These are phyloP conservation scores for Apiospora sp. DNA, from an alignment of 2,329 filamentous ascomycete genomes.

Conservation along the genomic window DNA sequence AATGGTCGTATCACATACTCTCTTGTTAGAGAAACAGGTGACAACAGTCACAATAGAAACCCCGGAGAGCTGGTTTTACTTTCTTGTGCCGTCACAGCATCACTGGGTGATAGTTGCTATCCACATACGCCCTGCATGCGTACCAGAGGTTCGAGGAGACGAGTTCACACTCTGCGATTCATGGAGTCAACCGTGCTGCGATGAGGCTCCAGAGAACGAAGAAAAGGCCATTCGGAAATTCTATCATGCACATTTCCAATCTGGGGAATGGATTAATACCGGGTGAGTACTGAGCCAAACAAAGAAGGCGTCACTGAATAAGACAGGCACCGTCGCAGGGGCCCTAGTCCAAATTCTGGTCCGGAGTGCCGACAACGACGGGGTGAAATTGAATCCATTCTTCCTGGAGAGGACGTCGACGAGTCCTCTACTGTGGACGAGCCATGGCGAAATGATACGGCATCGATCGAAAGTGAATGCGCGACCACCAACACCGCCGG, in stretches of 20 bases:
- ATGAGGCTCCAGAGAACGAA: neutral
- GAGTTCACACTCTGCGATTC: neutral
- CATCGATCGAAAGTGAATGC: neutral
- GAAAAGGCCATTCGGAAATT: neutral
- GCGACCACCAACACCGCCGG: neutral
- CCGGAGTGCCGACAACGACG: neutral
- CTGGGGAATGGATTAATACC: neutral
- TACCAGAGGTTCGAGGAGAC: neutral
- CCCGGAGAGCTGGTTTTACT: constrained; percentile 12
- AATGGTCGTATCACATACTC: neutral
- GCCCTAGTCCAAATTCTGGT: neutral
- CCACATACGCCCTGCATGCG: neutral
- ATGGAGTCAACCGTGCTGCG: neutral
- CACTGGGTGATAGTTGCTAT: neutral
- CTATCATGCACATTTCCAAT: neutral
- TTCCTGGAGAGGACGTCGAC: neutral
- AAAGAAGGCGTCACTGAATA: neutral
- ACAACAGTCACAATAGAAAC: neutral
- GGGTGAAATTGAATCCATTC: neutral
- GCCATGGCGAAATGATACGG: neutral
- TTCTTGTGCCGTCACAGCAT: neutral
- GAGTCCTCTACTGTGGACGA: neutral
- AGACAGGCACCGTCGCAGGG: neutral
- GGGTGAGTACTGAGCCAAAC: neutral
- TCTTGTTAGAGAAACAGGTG: constrained; percentile 6